Base-by-base conservation (phyloP, 2,329 filamentous ascomycete genomes). In the Pseudogymnoascus sp. region DNA sequence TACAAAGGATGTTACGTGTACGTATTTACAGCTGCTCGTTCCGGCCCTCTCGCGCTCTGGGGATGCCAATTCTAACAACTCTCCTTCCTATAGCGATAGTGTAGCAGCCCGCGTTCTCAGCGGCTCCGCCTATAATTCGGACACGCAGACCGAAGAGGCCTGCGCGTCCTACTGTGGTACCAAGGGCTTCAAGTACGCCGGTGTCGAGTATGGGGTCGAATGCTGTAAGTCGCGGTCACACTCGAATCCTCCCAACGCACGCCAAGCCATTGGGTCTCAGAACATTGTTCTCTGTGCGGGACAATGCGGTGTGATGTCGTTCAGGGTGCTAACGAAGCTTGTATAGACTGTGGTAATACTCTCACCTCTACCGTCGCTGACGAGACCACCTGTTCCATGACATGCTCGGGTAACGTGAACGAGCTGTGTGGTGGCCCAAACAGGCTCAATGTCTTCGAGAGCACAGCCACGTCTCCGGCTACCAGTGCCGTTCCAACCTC, bases 361-460 rank as follows among this genome's bases (percentile, higher is more conserved):
- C 19, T 65, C 5, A 58, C 55, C 22, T 4, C n/a, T 22, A n/a
- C 35, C 5, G 11, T 25, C 33, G 35, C 12, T 30, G 59, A 28
- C 12, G 55, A 58, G 55, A 11, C 28, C 11, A 3, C 11, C 28
- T 58, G 55, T 16, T 4, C 55, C 30, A 70, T 71, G 68, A 52
- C 64, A 11, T 71, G 69, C 42, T 39, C 62, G 12, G 73, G 73
- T 14, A 69, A 75, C 64, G 12, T 63, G 16, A 66, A 66, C 3
- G 68, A 75, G 63, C 64, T 67, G 19, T 76, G 75, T 61, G 74
- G 75, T 28, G 74, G 67, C 3, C 64, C 67, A 25, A 69, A 67
- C 63, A 64, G 71, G 60, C 22, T 75, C 38, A 70, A 65, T 23
- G 28, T 69, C 5, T 70, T 69, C 58, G 69, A 66, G 66, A 49